Conservation (phyloP, 116 monocot species). For the Dioscorea cayenensis region DNA sequence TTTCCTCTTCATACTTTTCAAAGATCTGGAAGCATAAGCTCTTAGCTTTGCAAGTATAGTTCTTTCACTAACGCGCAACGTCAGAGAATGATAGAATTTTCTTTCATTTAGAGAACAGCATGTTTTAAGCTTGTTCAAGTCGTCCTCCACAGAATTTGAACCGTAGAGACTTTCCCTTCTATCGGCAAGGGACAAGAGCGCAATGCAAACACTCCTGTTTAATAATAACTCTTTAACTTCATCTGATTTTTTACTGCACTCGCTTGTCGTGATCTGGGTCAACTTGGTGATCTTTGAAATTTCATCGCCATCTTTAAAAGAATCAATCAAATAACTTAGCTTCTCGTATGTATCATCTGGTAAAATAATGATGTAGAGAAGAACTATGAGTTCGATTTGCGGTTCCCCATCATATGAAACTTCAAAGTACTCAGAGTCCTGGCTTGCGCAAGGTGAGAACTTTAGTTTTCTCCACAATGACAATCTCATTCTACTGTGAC, state of each 20-base stretch:
- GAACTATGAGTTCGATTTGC: constrained; percentile 65
- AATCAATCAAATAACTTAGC: constrained; percentile 19
- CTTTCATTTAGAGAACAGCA: constrained; percentile 49
- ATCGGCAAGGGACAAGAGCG: constrained; percentile 55
- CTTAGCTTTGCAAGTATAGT: constrained; percentile 55
- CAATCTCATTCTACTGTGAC: constrained; percentile 45
- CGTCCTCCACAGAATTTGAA: constrained; percentile 39
- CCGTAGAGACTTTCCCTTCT: constrained; percentile 75
- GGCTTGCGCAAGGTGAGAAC: constrained; percentile 59
- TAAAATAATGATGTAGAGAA: constrained; percentile 63
- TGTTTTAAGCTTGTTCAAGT: constrained; percentile 26
- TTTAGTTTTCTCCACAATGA: constrained; percentile 59
- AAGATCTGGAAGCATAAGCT: constrained; percentile 32
- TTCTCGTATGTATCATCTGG: constrained; percentile 40
- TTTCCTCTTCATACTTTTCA: constrained; percentile 37
- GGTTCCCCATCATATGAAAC: constrained; percentile 73
- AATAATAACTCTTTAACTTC: constrained; percentile 39
- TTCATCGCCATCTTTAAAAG: constrained; percentile 26
- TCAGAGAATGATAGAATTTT: constrained; percentile 74
- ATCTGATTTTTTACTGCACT: constrained; percentile 4
- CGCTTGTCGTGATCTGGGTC: constrained; percentile 13
- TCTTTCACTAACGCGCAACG: constrained; percentile 70
- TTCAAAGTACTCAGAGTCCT: constrained; percentile 83
- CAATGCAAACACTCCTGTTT: constrained; percentile 37
- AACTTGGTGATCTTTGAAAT: constrained; percentile 20